These are phyloP conservation scores for Aureobasidium sp. DNA, from an alignment of 2,329 filamentous ascomycete species.

Conservation along the genomic window DNA sequence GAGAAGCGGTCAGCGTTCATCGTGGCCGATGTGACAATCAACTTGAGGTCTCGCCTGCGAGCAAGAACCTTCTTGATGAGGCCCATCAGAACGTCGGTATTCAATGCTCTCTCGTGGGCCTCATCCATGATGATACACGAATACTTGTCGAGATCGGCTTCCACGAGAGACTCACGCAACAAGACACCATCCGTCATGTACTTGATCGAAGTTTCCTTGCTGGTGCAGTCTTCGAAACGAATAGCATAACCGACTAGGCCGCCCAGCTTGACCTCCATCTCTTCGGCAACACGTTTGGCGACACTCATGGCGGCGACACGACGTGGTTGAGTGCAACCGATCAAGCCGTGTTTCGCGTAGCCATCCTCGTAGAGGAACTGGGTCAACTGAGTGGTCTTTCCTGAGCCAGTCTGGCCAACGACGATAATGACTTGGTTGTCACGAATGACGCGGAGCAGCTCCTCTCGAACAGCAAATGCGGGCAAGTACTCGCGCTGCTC, in stretches of 20 bases:
- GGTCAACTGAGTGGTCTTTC: conserved; percentile 94
- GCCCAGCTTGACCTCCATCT: conserved; percentile 92
- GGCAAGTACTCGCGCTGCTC: conserved; percentile 92
- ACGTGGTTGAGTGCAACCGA: conserved; percentile 91
- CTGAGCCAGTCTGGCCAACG: conserved; percentile 93
- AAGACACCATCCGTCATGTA: conserved; percentile 99
- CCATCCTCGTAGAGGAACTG: conserved; percentile 96
- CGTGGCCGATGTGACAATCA: conserved; percentile 96
- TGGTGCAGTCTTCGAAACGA: conserved; percentile 96
- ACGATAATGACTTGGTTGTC: conserved; percentile 98
- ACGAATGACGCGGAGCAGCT: conserved; percentile 80
- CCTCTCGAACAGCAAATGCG: conserved; percentile 92
- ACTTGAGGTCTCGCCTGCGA: conserved; percentile 79
- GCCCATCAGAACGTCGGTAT: conserved; percentile 96
- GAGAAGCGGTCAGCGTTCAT: conserved; percentile 98
- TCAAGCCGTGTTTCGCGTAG: conserved; percentile 79
- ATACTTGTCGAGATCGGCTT: conserved; percentile 89
- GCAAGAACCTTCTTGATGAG: conserved; percentile 95
- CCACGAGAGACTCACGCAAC: conserved; percentile 84
- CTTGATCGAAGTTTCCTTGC: conserved; percentile 90
- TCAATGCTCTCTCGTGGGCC: conserved; percentile 91
- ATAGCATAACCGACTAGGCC: conserved; percentile 91
- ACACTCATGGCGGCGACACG: conserved; percentile 99
- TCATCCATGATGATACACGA: conserved; percentile 99
- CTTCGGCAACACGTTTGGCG: conserved; percentile 93